Percentiles rank a stretch among this genome's conserved stretches.
Conservation (phyloP, 164 flowering plant genomes). For the Sextonia rubra region DNA sequence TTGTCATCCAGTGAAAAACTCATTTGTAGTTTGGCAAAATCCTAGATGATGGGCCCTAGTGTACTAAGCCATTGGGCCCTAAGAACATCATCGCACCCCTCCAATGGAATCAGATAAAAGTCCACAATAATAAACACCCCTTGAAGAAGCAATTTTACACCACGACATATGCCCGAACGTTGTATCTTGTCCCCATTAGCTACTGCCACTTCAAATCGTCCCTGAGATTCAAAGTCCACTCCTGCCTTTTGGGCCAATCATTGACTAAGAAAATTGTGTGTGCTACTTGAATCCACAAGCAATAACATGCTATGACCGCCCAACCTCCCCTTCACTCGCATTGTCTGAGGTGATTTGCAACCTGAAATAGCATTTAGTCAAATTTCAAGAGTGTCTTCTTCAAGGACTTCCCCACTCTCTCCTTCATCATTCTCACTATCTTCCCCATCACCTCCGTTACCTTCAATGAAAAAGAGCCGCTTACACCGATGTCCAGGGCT, state of each 20-base stretch:
- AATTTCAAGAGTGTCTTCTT: neutral
- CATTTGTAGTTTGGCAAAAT: neutral
- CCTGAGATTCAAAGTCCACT: no score
- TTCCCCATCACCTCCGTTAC: neutral
- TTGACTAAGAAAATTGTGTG: neutral
- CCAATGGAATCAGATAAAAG: neutral
- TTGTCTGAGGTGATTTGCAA: neutral
- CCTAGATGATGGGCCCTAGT: neutral
- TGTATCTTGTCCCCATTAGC: neutral
- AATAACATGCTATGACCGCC: neutral
- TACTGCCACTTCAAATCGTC: neutral
- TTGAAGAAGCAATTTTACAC: neutral
- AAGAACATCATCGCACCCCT: neutral
- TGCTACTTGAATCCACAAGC: neutral
- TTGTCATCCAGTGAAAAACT: no score
- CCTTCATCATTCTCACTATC: neutral
- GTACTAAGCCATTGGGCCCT: neutral
- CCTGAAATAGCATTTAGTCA: neutral
- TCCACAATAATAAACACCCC: neutral
- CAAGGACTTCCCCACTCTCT: neutral
- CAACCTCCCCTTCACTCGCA: neutral
- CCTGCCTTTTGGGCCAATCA: neutral
- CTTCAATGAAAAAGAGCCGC: neutral
- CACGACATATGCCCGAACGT: neutral
- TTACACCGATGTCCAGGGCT: neutral